These are phyloP conservation scores for Syncephalastrum monosporum DNA, from an alignment of 371 early-diverging fungal species.

Conservation along the genomic window DNA sequence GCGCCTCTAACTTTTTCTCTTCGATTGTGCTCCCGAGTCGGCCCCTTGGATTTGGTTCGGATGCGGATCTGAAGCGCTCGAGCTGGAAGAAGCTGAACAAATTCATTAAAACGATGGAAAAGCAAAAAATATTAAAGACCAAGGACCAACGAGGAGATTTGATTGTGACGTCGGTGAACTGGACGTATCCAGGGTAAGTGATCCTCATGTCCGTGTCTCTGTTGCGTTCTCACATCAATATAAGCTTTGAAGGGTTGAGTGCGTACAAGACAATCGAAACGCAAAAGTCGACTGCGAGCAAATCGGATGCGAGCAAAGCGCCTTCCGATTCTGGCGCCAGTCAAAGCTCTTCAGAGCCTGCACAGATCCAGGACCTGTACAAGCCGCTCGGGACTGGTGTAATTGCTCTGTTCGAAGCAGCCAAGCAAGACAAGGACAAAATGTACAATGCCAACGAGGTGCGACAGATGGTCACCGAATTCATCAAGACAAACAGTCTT, in stretches of 20 bases:
- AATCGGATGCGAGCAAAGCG: slow-evolving; percentile 16
- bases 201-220: neutral
- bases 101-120: slow-evolving; percentile 71
- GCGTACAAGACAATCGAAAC: slow-evolving; percentile 37
- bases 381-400: slow-evolving; percentile 49
- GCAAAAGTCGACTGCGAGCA: slow-evolving; percentile 13
- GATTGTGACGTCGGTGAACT: slow-evolving; percentile 57
- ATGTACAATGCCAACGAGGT: slow-evolving; percentile 58
- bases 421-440: slow-evolving; percentile 49
- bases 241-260: slow-evolving; percentile 25
- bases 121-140: slow-evolving; percentile 60
- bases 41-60: slow-evolving; percentile 47
- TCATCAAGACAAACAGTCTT: slow-evolving; percentile 55
- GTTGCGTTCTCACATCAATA: neutral
- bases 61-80: slow-evolving; percentile 72
- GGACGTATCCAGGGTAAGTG: slow-evolving; percentile 44
- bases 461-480: slow-evolving; percentile 53
- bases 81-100: slow-evolving; percentile 75
- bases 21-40: slow-evolving; percentile 63
- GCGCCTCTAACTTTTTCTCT: slow-evolving; percentile 64
- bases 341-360: too few relatives aligned
- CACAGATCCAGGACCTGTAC: slow-evolving; percentile 51
- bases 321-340: neutral
- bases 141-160: slow-evolving; percentile 71
- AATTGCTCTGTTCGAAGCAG: slow-evolving; percentile 52